phyloP scores from a whole-genome alignment of 441 rosid genomes.

The Metrosideros polymorpha region DNA sequence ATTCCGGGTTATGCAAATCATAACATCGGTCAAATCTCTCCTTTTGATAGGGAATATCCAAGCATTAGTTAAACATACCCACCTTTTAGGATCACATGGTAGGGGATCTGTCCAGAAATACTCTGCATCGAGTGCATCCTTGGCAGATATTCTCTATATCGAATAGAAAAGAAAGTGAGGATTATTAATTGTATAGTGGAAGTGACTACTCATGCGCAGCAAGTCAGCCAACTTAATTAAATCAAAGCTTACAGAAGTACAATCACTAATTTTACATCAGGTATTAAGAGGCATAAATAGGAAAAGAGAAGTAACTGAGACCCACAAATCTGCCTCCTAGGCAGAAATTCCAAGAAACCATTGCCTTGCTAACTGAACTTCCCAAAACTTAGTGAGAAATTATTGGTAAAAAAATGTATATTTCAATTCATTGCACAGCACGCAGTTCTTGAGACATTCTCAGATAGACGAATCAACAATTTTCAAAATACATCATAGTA shows the following conservation, averaged over 20 bases:
- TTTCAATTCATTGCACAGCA: neutral
- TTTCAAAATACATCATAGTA: neutral
- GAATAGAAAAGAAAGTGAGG: neutral
- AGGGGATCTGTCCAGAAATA: conserved; percentile 97
- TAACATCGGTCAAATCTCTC: neutral
- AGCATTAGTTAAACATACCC: neutral
- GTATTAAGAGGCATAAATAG: neutral
- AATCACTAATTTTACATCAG: neutral
- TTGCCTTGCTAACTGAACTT: neutral
- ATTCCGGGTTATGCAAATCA: neutral
- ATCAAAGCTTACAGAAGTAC: neutral
- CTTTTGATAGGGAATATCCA: neutral
- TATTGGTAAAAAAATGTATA: neutral
- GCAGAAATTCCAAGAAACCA: neutral
- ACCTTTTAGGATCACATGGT: conserved; percentile 98
- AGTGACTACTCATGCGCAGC: neutral
- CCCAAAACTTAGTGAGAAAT: neutral
- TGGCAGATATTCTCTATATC: conserved; percentile 81
- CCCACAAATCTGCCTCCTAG: neutral
- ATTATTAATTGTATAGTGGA: neutral
- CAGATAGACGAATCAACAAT: neutral
- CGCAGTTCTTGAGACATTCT: neutral
- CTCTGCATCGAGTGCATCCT: conserved; percentile 97
- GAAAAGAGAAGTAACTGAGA: neutral
- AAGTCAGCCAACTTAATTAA: neutral